Evolutionary conservation across 129 eudicot genomes (phyloP).

Genomic region (Ambrosia artemisiifolia): DNA sequence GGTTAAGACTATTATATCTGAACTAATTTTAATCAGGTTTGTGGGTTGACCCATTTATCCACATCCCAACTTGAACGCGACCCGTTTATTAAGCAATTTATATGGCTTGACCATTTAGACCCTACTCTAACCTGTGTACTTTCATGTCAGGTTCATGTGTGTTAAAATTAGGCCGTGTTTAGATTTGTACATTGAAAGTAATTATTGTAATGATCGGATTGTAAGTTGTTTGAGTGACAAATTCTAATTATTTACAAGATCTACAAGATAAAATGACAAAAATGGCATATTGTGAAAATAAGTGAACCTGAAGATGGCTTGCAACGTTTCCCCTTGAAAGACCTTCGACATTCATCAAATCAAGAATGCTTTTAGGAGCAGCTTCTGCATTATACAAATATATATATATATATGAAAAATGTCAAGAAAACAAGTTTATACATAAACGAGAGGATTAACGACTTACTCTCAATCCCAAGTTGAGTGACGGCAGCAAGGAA

Average conservation of each 20-base stretch:
- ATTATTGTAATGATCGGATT: neutral
- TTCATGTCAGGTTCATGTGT: no score
- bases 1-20: no score
- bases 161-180: no score
- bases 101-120: no score
- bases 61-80: no score
- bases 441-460: neutral
- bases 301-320: constrained; percentile 87
- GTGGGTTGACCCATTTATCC: no score
- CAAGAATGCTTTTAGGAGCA: no score
- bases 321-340: constrained; percentile 95
- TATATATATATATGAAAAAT: neutral
- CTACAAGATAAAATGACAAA: neutral
- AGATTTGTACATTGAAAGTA: neutral
- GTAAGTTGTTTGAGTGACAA: neutral
- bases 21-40: no score
- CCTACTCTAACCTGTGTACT: no score
- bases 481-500: constrained; percentile 93
- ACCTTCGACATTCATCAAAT: constrained; percentile 93
- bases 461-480: constrained; percentile 86
- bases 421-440: constrained; percentile 6
- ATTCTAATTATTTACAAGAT: neutral
- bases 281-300: neutral
- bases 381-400: no score
- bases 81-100: no score